A percentile compares a stretch with the other conserved stretches of the same genome.
phyloP scores from a whole-genome alignment of 2,329 filamentous ascomycete species.

The Dactylellina drechsleri region DNA sequence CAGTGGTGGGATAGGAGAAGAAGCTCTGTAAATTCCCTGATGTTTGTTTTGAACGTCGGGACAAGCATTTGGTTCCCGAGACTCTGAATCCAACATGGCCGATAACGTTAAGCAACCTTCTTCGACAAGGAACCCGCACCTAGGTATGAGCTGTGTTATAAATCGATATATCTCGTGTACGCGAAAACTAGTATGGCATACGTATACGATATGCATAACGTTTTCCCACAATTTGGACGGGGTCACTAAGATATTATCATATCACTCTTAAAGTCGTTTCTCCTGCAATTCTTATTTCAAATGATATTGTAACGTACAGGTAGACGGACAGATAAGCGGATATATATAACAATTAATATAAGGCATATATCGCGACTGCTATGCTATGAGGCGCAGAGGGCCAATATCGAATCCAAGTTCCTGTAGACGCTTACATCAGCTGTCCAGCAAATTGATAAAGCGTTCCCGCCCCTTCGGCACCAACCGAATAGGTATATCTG shows the following conservation, averaged over 20 bases:
- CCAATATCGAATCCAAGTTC: too few relatives aligned
- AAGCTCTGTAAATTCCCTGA: conserved; percentile 3
- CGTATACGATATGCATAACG: too few relatives aligned
- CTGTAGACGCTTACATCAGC: background rate
- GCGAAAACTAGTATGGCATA: too few relatives aligned
- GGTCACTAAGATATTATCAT: too few relatives aligned
- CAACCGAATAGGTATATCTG: conserved; percentile 73
- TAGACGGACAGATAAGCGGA: too few relatives aligned
- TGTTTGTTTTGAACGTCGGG: background rate
- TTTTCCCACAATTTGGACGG: too few relatives aligned
- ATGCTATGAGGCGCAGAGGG: too few relatives aligned
- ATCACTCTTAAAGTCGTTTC: too few relatives aligned
- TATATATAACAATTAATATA: too few relatives aligned
- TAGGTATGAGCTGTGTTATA: background rate
- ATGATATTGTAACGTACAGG: background rate
- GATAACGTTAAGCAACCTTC: conserved; percentile 42
- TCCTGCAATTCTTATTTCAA: too few relatives aligned
- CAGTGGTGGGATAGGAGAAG: background rate
- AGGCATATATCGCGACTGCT: too few relatives aligned
- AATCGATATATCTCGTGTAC: too few relatives aligned
- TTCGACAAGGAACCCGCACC: background rate
- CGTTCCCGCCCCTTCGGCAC: conserved; percentile 76
- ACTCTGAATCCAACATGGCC: background rate
- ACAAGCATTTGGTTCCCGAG: background rate
- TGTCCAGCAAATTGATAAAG: conserved; percentile 65